Evolutionary conservation across 176 grass and related monocot genomes (phyloP), one percentile per base, ranked within the genome.

Genomic region (Ensete ventricosum): DNA sequence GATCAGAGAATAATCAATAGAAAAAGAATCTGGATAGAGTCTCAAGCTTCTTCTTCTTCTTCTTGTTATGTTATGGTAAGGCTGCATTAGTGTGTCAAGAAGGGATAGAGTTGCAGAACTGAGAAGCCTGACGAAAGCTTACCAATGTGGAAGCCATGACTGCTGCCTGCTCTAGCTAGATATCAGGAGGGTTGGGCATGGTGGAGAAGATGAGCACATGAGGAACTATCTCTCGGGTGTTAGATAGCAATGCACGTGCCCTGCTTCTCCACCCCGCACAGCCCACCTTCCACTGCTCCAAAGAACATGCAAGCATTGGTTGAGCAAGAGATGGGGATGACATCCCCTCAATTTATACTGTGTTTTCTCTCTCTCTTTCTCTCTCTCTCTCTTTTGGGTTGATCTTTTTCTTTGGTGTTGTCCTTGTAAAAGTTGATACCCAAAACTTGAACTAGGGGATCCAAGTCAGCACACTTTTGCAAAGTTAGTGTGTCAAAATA

Each of bases 221-320:
- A 64, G 52, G 20, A 65, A 50, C 48, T 69, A 69, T 12, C 13
- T 69, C 16, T 9, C 67, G 7, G 48, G 9, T 52, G 58, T 9
- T 52, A 52, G 34, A 24, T 65, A 53, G 60, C 16, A 77, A 77
- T 77, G 75, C 75, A 77, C 75, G 75, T 77, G 75, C 75, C 75
- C 75, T 77, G 75, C 75, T 77, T 77, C 75, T 77, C 75, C 75
- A 77, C 52, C 75, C 60, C 21, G 75, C 75, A 23, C 75, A 65
- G 24, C 75, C 51, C 75, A 65, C 75, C 75, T 65, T 64, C 49
- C 19, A 14, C 48, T 23, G 20, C 54, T 59, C 21, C 52, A 14
- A 26, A 68, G 52, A 73, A 3, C 71, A 54, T n/a, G 34, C 34
- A 43, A 43, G 3, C 34, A 43, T 43, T 43, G 34, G 4, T 43